phyloP scores from a whole-genome alignment of 768 basidiomycete species.

The Multifurca ochricompacta region DNA sequence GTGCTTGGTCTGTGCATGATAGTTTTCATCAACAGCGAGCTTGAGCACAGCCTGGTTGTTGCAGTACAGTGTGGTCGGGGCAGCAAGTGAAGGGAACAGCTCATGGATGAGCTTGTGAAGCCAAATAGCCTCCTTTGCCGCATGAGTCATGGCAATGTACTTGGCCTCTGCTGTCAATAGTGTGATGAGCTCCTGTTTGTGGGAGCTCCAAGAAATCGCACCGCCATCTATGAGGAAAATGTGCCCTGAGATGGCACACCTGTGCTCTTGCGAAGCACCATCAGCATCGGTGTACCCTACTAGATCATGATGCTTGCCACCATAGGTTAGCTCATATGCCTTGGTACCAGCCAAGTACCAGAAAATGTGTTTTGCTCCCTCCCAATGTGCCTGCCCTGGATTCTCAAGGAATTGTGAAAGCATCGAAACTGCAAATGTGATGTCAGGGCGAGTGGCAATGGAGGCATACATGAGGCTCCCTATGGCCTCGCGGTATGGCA shows the following conservation, averaged over 20 bases:
- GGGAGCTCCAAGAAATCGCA: not conserved
- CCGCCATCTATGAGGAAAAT: not conserved
- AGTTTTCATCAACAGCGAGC: no score
- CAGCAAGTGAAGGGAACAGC: no score
- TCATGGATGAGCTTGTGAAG: no score
- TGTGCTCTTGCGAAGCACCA: no score
- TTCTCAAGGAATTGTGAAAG: not conserved
- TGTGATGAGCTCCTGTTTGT: no score
- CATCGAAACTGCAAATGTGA: not conserved
- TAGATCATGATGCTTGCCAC: not conserved
- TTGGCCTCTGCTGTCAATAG: not conserved
- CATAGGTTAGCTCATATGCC: not conserved
- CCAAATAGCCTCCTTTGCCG: no score
- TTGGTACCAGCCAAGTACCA: not conserved
- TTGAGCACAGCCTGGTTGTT: no score
- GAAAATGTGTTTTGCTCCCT: not conserved
- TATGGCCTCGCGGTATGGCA: no score
- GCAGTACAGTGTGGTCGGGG: no score
- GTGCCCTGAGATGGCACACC: not conserved
- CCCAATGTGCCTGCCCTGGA: no score
- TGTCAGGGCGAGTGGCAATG: not conserved
- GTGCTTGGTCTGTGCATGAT: no score
- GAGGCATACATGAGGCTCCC: not conserved
- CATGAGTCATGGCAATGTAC: not conserved
- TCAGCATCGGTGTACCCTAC: no score